Base-by-base conservation (phyloP, 23 red algal species). In the Gracilaria caudata region DNA sequence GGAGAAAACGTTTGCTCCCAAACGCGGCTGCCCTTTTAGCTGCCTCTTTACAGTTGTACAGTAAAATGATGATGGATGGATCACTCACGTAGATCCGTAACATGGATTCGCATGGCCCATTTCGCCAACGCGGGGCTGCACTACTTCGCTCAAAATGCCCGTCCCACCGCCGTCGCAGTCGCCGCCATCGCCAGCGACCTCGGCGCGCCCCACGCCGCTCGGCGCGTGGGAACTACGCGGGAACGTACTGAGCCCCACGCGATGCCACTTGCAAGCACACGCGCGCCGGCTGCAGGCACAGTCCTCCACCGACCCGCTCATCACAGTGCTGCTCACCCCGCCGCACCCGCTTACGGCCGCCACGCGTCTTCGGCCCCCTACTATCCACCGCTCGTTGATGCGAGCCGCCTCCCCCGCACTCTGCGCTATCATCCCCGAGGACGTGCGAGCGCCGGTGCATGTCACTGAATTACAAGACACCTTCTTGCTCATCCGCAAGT, bases 151-250 rank as follows among this genome's bases (percentile, higher is more conserved):
- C 26, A 12, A 6, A 4, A 66, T 66, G 61, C 61, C 61, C 29
- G 61, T 30, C 2, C 61, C 61, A 24, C 58, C 58, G 0, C 61
- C 61, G 30, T 19, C 61, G 0, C 61, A 29, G 30, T 19, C 61
- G 19, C 13, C 43, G 38, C 70, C 40, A 25, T 7, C 66, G 66
- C 66, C 35, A 1, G 14, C 38, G 1, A 19, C 37, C 40, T 38
- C 70, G 33, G 21, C 70, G 70, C 40, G 25, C 21, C 70, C 38
- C 39, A 75, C 40, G 24, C 70, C 70, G 70, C 40, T 75, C 6
- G 70, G 70, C 43, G 39, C 70, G n/a, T 75, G 70, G 70, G 70
- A 75, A 20, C 43, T 75, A 17, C 70, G 70, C 25, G 70, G 70
- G 3, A 49, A 17, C 70, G 21, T 49, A 3, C 40, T 75, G 9